These are phyloP conservation scores for Mycena pura DNA, from an alignment of 768 basidiomycete species.

Conservation along the genomic window DNA sequence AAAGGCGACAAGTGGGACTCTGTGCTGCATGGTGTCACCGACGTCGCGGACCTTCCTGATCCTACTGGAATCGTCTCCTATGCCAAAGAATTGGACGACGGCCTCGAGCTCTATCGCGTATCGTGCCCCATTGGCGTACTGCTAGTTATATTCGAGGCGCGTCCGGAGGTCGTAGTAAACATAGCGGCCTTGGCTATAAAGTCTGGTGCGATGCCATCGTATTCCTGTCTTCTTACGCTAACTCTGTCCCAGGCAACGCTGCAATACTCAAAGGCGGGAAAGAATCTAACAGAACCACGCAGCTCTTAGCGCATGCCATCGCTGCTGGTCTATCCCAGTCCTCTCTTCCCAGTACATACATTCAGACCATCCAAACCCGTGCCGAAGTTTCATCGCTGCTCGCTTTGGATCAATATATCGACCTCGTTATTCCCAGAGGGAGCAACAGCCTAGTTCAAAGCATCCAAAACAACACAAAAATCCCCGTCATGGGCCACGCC, in stretches of 20 bases:
- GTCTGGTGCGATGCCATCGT: conserved; percentile 66
- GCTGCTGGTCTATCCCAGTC: conserved; percentile 77
- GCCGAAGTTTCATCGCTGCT: conserved; percentile 90
- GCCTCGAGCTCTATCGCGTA: conserved; percentile 88
- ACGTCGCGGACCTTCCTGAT: conserved; percentile 85
- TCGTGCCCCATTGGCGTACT: conserved; percentile 97
- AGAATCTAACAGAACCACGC: conserved; percentile 85
- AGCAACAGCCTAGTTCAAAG: conserved; percentile 88
- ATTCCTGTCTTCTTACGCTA: background rate
- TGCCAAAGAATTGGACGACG: conserved; percentile 88
- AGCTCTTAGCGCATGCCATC: conserved; percentile 80
- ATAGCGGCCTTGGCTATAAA: conserved; percentile 96
- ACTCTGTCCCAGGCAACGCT: conserved; percentile 74
- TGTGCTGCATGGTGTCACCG: conserved; percentile 89
- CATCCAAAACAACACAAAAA: conserved; percentile 90
- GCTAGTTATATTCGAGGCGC: conserved; percentile 95
- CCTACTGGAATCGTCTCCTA: conserved; percentile 89
- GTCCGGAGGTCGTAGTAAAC: conserved; percentile 97
- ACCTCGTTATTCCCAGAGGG: conserved; percentile 95
- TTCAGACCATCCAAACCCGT: conserved; percentile 92
- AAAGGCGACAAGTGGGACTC: conserved; percentile 90
- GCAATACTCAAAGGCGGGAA: conserved; percentile 98
- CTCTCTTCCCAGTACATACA: conserved; percentile 75
- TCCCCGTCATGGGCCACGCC: conserved; percentile 99
- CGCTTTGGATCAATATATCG: conserved; percentile 88